phyloP scores from a whole-genome alignment of 768 basidiomycete genomes.

The Serpula lacrymans region DNA sequence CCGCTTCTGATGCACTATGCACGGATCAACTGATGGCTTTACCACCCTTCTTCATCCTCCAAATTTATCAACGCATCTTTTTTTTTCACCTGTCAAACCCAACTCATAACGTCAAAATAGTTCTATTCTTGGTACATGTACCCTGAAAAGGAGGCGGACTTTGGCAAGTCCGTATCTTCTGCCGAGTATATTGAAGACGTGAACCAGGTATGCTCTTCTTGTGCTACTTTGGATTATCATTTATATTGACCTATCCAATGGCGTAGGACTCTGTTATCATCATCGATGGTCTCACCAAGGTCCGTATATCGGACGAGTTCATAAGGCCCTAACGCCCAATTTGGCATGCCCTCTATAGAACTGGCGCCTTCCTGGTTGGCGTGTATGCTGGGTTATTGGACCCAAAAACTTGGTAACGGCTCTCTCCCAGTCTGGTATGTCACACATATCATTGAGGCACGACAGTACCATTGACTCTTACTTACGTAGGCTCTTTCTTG shows the following conservation, averaged over 20 bases:
- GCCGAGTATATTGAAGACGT: slow-evolving; percentile 87
- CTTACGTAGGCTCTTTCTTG: slow-evolving; percentile 69
- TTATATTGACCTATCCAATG: too few relatives aligned
- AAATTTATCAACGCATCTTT: too few relatives aligned
- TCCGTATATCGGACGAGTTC: slow-evolving; percentile 17
- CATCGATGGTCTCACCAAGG: slow-evolving; percentile 92
- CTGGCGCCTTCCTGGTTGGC: slow-evolving; percentile 94
- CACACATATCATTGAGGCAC: neutral
- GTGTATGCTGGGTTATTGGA: slow-evolving; percentile 90
- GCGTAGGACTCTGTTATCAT: slow-evolving; percentile 73
- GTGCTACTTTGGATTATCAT: neutral
- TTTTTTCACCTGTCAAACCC: neutral
- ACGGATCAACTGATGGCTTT: too few relatives aligned
- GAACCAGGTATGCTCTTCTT: slow-evolving; percentile 46
- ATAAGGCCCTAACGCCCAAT: slow-evolving; percentile 6
- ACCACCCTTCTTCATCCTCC: too few relatives aligned
- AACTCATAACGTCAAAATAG: slow-evolving; percentile 32
- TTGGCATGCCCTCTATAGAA: slow-evolving; percentile 58
- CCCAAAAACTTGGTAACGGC: slow-evolving; percentile 87
- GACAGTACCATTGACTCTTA: neutral
- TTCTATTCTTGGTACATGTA: slow-evolving; percentile 98
- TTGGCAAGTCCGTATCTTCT: slow-evolving; percentile 76
- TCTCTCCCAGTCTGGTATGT: slow-evolving; percentile 79
- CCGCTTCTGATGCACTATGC: too few relatives aligned
- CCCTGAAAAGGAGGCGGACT: slow-evolving; percentile 69